A percentile compares a stretch with the other conserved stretches of the same genome.
Conservation (phyloP, 345 rosid genomes). For the Ailanthus altissimus region DNA sequence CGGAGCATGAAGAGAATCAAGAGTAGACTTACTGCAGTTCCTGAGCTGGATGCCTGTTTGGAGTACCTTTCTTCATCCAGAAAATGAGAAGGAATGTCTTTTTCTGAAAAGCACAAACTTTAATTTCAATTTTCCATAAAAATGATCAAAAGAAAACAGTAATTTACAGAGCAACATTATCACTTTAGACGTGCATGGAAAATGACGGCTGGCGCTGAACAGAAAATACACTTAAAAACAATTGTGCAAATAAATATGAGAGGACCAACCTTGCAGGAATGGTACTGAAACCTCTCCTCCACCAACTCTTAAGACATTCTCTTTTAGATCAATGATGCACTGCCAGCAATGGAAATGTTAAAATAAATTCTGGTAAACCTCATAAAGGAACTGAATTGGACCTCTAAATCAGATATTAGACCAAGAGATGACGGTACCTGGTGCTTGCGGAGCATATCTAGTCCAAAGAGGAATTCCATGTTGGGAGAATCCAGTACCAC, state of each 20-base stretch:
- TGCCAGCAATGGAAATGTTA: conserved; percentile 34
- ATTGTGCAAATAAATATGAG: conserved; percentile 9
- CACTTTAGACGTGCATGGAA: neutral
- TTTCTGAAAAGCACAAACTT: conserved; percentile 56
- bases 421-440: conserved; percentile 55
- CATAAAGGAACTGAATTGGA: conserved; percentile 12
- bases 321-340: conserved; percentile 94
- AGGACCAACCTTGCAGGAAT: conserved; percentile 80
- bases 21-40: conserved; percentile 52
- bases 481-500: conserved; percentile 91
- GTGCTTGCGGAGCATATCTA: conserved; percentile 99
- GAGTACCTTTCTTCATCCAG: conserved; percentile 72
- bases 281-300: conserved; percentile 99
- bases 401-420: conserved; percentile 5
- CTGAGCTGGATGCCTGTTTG: conserved; percentile 88
- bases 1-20: neutral
- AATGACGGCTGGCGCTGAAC: neutral
- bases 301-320: conserved; percentile 84
- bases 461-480: conserved; percentile 96
- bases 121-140: conserved; percentile 3
- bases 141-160: neutral
- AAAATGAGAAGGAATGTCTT: conserved; percentile 80
- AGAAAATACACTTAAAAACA: neutral
- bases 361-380: conserved; percentile 11
- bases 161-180: neutral